Base-by-base conservation (phyloP, 2,329 filamentous ascomycete genomes). In the Sporothrix humicola region DNA sequence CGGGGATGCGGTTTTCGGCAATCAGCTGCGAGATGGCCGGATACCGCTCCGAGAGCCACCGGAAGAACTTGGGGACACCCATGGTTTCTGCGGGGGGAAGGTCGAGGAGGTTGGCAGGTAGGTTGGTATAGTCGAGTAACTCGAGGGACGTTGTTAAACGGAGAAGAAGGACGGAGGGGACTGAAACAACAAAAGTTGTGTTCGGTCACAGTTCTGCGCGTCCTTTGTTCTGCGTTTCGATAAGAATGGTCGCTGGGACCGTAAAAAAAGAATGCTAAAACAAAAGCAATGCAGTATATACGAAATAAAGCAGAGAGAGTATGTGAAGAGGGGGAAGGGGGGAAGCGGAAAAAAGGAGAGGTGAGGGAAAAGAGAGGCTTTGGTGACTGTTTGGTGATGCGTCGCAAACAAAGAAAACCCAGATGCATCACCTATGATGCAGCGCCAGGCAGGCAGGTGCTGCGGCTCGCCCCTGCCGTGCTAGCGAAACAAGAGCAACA, bases 1-100 rank as follows among this genome's bases (percentile, higher is more conserved):
- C 97, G 77, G 96, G 96, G 83, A 99, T 99, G 79, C 96, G 92
- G 83, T 98, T 99, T 86, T 99, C 96, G 72, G 95, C 94, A 81
- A 99, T 99, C 79, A 99, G 87, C 87, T 98, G 95, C 71, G 96
- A 99, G 82, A 99, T 99, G 76, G 96, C 91, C 73, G 96, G 96
- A 89, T 99, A 99, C 79, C 97, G 92, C 89, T 99, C 97, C 75
- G 95, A 98, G 87, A 99, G 92, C 96, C 97, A 99, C 89, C 96
- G 89, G 86, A 97, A 97, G 87, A 97, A 97, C 82, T 97, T 97
- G 81, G 92, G 92, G 77, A 90, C 88, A 87, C 88, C 77, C 76
- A 76, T 78, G 26, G 12, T 54, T 58, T 54, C 71, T 59, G 71
- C 44, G 12, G 17, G n/a, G 46, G 46, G 4, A 5, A 13, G 10